phyloP scores from a whole-genome alignment of 2,329 filamentous ascomycete genomes.

The Nigrograna mackinnonii region DNA sequence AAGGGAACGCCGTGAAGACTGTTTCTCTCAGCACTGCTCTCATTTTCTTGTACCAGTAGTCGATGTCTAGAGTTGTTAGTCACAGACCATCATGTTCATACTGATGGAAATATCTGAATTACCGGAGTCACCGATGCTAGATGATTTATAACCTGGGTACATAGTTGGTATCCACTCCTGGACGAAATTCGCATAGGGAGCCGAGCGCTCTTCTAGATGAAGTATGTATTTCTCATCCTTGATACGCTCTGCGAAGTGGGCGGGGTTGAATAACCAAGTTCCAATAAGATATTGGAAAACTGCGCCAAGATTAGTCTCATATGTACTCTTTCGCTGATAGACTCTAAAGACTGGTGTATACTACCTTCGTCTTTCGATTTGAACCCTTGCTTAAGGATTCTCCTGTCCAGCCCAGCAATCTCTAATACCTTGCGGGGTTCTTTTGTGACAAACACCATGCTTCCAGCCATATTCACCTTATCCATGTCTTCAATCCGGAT shows the following conservation, averaged over 20 bases:
- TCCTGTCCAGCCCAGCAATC: constrained; percentile 20
- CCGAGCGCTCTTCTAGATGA: constrained; percentile 16
- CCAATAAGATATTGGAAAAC: constrained; percentile 23
- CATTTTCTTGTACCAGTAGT: constrained; percentile 20
- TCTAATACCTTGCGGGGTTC: constrained; percentile 21
- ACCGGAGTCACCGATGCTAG: background rate
- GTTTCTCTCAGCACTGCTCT: constrained; percentile 18
- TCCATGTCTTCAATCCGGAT: constrained; percentile 29
- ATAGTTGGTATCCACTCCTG: constrained; percentile 23
- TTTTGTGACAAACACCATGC: constrained; percentile 23
- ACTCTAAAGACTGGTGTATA: background rate
- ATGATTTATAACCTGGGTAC: constrained; percentile 14
- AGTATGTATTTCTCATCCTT: constrained; percentile 20
- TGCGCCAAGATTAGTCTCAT: constrained; percentile 5
- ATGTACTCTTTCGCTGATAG: background rate
- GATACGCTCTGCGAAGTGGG: constrained; percentile 21
- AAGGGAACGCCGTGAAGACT: constrained; percentile 25
- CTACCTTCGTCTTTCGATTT: constrained; percentile 21
- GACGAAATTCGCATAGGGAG: constrained; percentile 23
- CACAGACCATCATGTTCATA: background rate
- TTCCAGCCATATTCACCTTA: constrained; percentile 18
- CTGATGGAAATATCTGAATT: background rate
- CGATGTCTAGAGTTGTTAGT: constrained; percentile 5
- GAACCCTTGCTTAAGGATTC: constrained; percentile 20
- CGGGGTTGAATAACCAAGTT: constrained; percentile 28